Base-by-base conservation (phyloP, 148 eudicot species). In the Cornus suecica region DNA sequence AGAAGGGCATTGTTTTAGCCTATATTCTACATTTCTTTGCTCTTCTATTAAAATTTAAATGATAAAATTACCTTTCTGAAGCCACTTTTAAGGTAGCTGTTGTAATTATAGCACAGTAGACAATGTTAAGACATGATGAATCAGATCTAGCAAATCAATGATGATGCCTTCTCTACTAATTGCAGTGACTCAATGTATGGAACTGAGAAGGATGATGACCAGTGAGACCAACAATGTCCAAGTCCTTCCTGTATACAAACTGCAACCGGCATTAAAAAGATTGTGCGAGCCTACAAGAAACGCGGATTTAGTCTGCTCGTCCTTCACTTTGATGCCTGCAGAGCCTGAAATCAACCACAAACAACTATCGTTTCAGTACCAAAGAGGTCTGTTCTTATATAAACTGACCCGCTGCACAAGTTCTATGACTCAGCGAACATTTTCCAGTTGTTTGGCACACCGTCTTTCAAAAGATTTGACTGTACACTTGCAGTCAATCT, bases 261-360 rank as follows among this genome's bases (percentile, higher is more conserved):
- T 69, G 72, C 54, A 48, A 72, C 90, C 86, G 48, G 92, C 68
- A n/a, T 90, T 83, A 10, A n/a, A n/a, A n/a, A 93, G 58, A 65
- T 86, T 71, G 28, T 93, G 92, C 32, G 89, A 76, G 32, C 81
- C 86, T 70, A 91, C 84, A 26, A 83, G 34, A 77, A 76, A 87
- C 76, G 79, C 86, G 10, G 75, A 65, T 69, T 87, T 88, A 25
- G 89, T 62, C 61, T 76, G 79, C 27, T 61, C 83, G 52, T 89
- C 96, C 82, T 84, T 93, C 80, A 93, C 77, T 84, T 86, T 91
- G 85, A 91, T 88, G 84, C 87, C 86, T 1, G 90, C 77, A 42
- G 97, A 91, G 74, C 97, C 98, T 91, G 88, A 65, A 79, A 80
- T 78, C 52, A 51, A 68, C 34, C 72, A 58, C 5, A n/a, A 13